Evolutionary conservation across 176 grass and related monocot genomes (phyloP), one percentile per base, ranked within the genome.

Genomic region (Rhynchospora breviuscula): DNA sequence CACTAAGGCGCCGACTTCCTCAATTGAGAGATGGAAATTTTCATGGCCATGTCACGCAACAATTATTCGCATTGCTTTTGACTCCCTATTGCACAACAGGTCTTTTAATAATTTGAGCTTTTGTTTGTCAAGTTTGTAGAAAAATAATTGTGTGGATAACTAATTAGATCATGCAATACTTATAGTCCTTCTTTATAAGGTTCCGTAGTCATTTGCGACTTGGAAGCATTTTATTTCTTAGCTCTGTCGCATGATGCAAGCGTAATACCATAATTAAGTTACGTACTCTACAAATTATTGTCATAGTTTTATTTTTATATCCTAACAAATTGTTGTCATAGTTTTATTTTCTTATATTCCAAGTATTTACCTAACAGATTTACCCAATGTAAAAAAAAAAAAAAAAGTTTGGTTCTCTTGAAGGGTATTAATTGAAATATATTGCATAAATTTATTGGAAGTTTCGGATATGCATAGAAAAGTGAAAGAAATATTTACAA

Each of bases 1-100:
- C 85, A 83, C 14, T 54, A 83, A 82, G 67, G 53, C 79, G 66
- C 85, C 85, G 65, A 83, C 85, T 83, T 83, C 48, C 33, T 65
- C 79, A n/a, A 63, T 61, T 81, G 40, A 62, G 22, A 73, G 66
- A 84, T 40, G 35, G 65, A 61, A 19, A 58, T 53, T 71, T 17
- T 18, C 23, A 64, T 23, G 49, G 85, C n/a, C 62, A 83, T 74
- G 85, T 83, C 85, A 63, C 46, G 43, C 15, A 75, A 8, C 26
- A 59, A 45, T 61, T 64, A 72, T 23, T 31, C 14, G 52, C 64
- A 11, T 22, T 64, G 11, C 43, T 81, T 54, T 86, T 66, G 31
- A 59, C 47, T 67, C 48, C 77, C 63, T 47, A 81, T 69, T 80
- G 10, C 65, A 83, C 60, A 26, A 49, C 26, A 47, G 35, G 35